Base-by-base conservation (phyloP, 352 stramenopile species). In the Aphanomyces astaci region DNA sequence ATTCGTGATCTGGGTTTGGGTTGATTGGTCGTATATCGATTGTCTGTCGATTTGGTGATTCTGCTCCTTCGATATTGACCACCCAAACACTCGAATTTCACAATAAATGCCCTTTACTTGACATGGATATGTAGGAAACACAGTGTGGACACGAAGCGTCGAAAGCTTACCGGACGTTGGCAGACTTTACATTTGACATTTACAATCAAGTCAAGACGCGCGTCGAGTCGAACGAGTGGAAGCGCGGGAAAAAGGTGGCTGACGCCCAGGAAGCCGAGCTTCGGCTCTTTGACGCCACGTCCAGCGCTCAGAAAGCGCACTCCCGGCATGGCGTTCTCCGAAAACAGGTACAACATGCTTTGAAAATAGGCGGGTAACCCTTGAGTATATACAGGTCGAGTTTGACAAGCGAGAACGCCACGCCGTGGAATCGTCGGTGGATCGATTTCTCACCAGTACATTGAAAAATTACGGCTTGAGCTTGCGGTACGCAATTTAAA, bases 151-250 rank as follows among this genome's bases (percentile, higher is more conserved):
- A 80, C 25, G 73, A 85, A 71, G 79, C 86, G 33, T 79, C 88
- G 1, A 86, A 88, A 62, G 82, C 92, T 4, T 86, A 91, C 39
- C 78, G 97, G 64, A 89, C 90, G 28, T 73, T 98, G 9, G 95
- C 84, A 1, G 80, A 96, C 27, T 97, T 96, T 54, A 87, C 95
- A 75, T 84, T 88, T n/a, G 94, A 89, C 32, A 89, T 98, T 73
- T 93, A 97, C 54, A 80, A 96, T 28, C 87, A 94, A 77, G 81
- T 97, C 33, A 75, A 84, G 45, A 71, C 77, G 4, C 89, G 93
- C 22, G 78, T 98, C 27, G 84, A 77, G 19, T 97, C 88, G 24
- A 80, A 82, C 19, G 89, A 96, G 56, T 98, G 93, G 92, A 80
- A 97, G 28, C 77, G 85, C 27, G 81, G 85, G 0, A 94, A 93